Base-by-base conservation (phyloP, 768 basidiomycete species). In the Boletus pseudopeckii region DNA sequence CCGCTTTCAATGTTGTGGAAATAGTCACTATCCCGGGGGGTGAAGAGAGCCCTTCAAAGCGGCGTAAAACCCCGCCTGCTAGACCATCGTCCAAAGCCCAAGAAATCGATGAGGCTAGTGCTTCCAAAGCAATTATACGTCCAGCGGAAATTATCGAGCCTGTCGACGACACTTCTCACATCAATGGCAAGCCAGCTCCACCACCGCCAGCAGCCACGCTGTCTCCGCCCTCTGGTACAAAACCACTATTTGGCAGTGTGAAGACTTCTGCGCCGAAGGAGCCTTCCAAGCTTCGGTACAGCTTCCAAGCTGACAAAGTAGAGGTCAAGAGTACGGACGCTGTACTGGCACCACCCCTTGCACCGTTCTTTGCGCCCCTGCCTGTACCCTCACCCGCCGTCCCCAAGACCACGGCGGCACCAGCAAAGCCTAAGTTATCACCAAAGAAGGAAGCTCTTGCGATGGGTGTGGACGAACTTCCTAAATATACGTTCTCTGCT, bases 201-300 rank as follows among this genome's bases (percentile, higher is more conserved):
- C 22, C 53, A 14, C 32, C 38, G 8, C 30, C 50, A 6, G 20
- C 45, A 22, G 32, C 20, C 13, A 51, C 54, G 4, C 15, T 54
- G n/a, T 73, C 59, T 51, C 64, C 64, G 1, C 53, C 64, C n/a
- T 34, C 64, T 15, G 55, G 43, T 37, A 53, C 64, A 8, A 70
- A 69, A 44, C 45, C 59, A 26, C 30, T 57, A 22, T 63, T 65
- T 28, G 52, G 63, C 43, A 36, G 37, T n/a, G 38, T 70, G 39
- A 86, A 84, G 64, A 70, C 79, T 3, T 80, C 75, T 26, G 78
- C 78, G 9, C 89, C 89, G 1, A 88, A 84, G 64, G 86, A 88
- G 51, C 88, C 89, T 2, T 90, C 89, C 54, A 90, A 90, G 64
- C 75, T 91, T 52, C 81, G 89, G 26, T 86, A 78, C 60, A 88